These are phyloP conservation scores for Yamadazyma tumulicola DNA, from an alignment of 805 yeast genomes.

Conservation along the genomic window DNA sequence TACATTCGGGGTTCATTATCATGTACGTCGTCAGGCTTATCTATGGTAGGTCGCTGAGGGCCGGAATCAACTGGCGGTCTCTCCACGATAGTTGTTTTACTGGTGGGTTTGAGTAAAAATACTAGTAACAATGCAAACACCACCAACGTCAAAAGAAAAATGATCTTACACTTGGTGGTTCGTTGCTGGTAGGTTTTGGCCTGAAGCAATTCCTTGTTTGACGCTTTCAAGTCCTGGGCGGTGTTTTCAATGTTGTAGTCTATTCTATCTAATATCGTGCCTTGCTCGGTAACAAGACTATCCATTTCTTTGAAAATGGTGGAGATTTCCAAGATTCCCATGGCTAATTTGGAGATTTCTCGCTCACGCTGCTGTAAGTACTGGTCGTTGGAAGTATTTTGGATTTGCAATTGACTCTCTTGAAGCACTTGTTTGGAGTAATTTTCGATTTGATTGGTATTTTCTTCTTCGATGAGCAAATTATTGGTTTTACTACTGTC, in stretches of 20 bases:
- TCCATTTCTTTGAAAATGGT: constrained; percentile 94
- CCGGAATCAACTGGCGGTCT: constrained; percentile 36
- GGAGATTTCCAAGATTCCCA: constrained; percentile 90
- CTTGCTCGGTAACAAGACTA: constrained; percentile 89
- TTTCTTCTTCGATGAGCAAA: constrained; percentile 26
- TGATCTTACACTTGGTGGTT: constrained; percentile 87
- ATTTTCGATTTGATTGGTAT: constrained; percentile 25
- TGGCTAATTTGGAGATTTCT: constrained; percentile 87
- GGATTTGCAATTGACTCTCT: constrained; percentile 20
- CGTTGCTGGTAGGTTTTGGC: constrained; percentile 83
- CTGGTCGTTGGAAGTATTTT: constrained; percentile 19
- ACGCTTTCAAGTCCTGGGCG: constrained; percentile 68
- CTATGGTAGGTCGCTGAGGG: constrained; percentile 10
- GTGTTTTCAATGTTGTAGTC: constrained; percentile 87
- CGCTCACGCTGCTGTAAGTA: constrained; percentile 71
- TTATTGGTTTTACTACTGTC: constrained; percentile 1
- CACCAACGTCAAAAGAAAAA: constrained; percentile 65
- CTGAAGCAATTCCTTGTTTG: constrained; percentile 70
- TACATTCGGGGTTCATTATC: background rate
- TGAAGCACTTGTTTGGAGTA: constrained; percentile 34
- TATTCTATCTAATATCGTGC: constrained; percentile 87
- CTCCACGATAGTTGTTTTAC: constrained; percentile 14
- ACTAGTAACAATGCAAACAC: constrained; percentile 70
- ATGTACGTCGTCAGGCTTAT: constrained; percentile 7
- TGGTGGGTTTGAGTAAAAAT: constrained; percentile 62